Conservation (phyloP, 176 grass and related monocot species). For the Oryza coarctata region DNA sequence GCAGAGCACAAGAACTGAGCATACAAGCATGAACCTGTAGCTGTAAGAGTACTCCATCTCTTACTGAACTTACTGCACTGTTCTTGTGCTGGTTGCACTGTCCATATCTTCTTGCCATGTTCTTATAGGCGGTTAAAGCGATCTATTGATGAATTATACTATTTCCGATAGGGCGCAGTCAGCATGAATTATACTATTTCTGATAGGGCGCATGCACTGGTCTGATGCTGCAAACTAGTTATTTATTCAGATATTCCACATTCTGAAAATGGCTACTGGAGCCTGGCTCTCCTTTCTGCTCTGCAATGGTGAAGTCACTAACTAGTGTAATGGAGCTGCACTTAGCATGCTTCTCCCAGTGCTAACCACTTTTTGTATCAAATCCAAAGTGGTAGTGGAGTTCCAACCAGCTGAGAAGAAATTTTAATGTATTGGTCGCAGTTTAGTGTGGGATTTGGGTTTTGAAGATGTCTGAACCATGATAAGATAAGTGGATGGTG, state of each 20-base stretch:
- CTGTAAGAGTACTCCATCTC: conserved; percentile 30
- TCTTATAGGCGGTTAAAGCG: conserved; percentile 29
- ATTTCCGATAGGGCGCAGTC: background rate
- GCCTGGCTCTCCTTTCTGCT: background rate
- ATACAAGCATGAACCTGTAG: conserved; percentile 33
- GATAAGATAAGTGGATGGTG: conserved; percentile 9
- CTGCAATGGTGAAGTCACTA: conserved; percentile 37
- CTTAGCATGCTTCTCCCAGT: conserved; percentile 30
- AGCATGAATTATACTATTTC: conserved; percentile 7
- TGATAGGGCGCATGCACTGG: background rate
- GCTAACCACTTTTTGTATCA: conserved; percentile 18
- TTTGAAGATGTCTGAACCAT: background rate
- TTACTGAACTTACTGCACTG: background rate
- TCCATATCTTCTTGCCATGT: conserved; percentile 3
- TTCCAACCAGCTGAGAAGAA: conserved; percentile 27
- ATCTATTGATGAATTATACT: conserved; percentile 15
- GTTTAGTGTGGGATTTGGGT: conserved; percentile 19
- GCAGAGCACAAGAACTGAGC: conserved; percentile 40
- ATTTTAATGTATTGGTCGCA: conserved; percentile 9
- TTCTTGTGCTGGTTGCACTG: conserved; percentile 21
- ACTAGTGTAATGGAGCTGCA: conserved; percentile 27
- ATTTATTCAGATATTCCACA: conserved; percentile 20
- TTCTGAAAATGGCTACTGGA: conserved; percentile 7
- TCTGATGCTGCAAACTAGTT: background rate
- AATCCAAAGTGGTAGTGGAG: conserved; percentile 41